Evolutionary conservation across 345 rosid genomes (phyloP), one percentile per base, ranked within the genome.

Genomic region (Citrus trifoliata): DNA sequence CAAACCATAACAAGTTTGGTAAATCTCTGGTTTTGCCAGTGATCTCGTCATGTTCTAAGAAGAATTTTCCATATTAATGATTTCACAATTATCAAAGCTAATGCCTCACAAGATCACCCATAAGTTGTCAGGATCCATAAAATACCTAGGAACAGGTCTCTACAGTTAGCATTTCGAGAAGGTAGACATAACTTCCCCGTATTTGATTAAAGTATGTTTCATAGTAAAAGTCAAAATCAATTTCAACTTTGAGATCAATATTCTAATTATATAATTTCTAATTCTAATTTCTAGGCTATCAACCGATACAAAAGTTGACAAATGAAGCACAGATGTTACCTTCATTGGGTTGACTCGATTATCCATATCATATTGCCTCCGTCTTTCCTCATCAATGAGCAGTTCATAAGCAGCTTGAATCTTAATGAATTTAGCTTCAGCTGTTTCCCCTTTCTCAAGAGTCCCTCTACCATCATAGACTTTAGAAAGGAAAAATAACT

Each of bases 401-500:
- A 96, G 80, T 86, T 96, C 99, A 65, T 96, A 96, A 30, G 99
- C 99, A 59, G 97, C 99, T 79, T 96, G 99, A 83, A 96, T 93
- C 90, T 92, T 96, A 71, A 96, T 96, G 89, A 96, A 96, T 85
- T 97, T 92, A 73, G 89, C 81, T 91, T 93, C 99, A 69, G 99
- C 95, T 27, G 98, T 91, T 82, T 93, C 99, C 80, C 97, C 99
- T 88, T 92, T 90, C 80, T 91, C 97, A 79, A 96, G 97, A 3
- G 88, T 87, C 70, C 97, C 99, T 84, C 86, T 90, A 46, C 99
- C 98, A 83, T 96, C 91, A 80, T 96, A 93, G 40, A 93, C 99
- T 96, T 86, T 40, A 82, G 38, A 73, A 33, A 61, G 62, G 78
- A 74, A 81, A 65, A 82, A 24, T 46, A 61, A 81, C 32, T 33